Percentiles rank a stretch among this genome's conserved stretches.
These are phyloP conservation scores for Eragrostis nindensis DNA, from an alignment of 176 grass and related monocot genomes.

Conservation along the genomic window DNA sequence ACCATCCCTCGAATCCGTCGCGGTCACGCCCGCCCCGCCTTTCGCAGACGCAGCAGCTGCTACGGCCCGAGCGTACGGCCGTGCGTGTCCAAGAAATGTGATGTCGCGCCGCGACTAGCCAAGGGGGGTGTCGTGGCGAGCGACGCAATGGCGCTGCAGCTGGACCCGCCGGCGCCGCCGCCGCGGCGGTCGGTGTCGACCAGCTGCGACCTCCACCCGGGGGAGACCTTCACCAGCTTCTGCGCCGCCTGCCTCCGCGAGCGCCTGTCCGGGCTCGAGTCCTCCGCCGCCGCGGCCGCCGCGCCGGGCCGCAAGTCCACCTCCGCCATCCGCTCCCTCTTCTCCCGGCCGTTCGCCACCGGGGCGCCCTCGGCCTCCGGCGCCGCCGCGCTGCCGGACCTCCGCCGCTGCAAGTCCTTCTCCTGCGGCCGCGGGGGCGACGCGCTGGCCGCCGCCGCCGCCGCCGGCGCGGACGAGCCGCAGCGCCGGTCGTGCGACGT, in stretches of 20 bases:
- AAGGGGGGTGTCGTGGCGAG: not conserved
- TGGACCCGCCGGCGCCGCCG: slow-evolving; percentile 62
- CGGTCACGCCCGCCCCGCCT: slow-evolving; percentile 8
- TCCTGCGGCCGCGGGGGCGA: slow-evolving; percentile 66
- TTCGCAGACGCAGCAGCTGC: not conserved
- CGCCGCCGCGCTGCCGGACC: slow-evolving; percentile 46
- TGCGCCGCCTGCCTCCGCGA: slow-evolving; percentile 91
- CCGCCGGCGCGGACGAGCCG: slow-evolving; percentile 42
- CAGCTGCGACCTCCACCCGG: slow-evolving; percentile 85
- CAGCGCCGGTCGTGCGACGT: slow-evolving; percentile 91
- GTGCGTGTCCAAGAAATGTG: slow-evolving; percentile 10
- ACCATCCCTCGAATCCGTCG: slow-evolving; percentile 22
- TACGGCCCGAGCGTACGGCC: slow-evolving; percentile 6
- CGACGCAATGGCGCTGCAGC: slow-evolving; percentile 46
- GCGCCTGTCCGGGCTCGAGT: slow-evolving; percentile 77
- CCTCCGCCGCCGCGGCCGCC: slow-evolving; percentile 11
- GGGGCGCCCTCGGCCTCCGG: slow-evolving; percentile 20
- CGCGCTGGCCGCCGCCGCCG: slow-evolving; percentile 19
- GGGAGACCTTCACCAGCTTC: slow-evolving; percentile 79
- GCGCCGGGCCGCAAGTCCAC: slow-evolving; percentile 78
- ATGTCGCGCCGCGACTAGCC: slow-evolving; percentile 2
- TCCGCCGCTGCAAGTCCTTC: slow-evolving; percentile 87
- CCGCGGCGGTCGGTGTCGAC: slow-evolving; percentile 40
- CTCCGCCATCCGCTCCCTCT: slow-evolving; percentile 89
- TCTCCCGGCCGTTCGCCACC: slow-evolving; percentile 50